Base-by-base conservation (phyloP, 2,329 filamentous ascomycete genomes). In the Colletotrichum sp. region DNA sequence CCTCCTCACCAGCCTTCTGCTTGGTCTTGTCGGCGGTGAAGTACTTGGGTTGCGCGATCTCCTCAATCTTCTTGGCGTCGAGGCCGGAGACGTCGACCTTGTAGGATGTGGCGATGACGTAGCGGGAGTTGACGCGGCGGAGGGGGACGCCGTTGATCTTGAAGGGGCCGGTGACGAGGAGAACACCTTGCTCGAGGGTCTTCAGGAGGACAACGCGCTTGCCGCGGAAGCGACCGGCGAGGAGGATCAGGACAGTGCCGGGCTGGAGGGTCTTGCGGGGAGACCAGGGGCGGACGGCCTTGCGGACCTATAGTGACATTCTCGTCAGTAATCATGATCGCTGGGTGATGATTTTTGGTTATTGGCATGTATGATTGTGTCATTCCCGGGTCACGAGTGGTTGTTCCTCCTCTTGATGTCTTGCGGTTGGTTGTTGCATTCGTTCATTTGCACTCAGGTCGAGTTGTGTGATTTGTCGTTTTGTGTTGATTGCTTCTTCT, bases 111-210 rank as follows among this genome's bases (percentile, higher is more conserved):
- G 94, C 95, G 86, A 97, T 97, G 85, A 97, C 95, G 89, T 97
- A 97, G 88, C 94, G 93, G 86, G 95, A 90, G 90, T 97, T 97
- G 86, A 97, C 94, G 87, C 94, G 93, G 89, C 97, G 94, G 84
- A 99, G 93, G 81, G 97, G 97, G 80, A 99, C 97, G 88, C 97
- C 97, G 91, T 99, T 99, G 90, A 99, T 94, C 94, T 98, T 99
- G 94, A 98, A 99, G 86, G 97, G 97, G 83, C 97, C 97, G 85
- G 97, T 99, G 83, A 99, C 95, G 86, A 99, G 95, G 87, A 99
- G 95, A 80, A 98, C 95, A 90, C 97, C 97, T 90, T 98, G 95
- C 85, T 95, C 91, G 84, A 99, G 96, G 88, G 93, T 92, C 93
- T 98, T 98, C 87, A 99, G 94, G 89, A 98, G 95, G 84, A 99